phyloP scores from a whole-genome alignment of 768 basidiomycete genomes.

The Suillus variegatus region DNA sequence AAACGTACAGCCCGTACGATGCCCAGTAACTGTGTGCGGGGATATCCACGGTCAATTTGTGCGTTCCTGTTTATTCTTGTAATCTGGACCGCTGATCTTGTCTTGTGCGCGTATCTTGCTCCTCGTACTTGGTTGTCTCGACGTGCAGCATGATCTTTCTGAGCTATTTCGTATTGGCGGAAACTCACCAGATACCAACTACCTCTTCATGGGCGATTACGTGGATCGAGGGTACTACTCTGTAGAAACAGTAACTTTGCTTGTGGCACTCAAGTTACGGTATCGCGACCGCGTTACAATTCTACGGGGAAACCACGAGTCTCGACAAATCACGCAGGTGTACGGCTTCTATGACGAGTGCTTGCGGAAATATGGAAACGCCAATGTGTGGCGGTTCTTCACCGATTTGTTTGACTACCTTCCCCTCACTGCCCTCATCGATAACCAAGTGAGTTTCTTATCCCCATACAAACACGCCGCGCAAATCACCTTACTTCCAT shows the following conservation, averaged over 20 bases:
- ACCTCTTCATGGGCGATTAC: constrained; percentile 99
- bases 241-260: constrained; percentile 96
- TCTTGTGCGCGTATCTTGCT: constrained; percentile 13
- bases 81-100: constrained; percentile 28
- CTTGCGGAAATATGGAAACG: constrained; percentile 98
- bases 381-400: constrained; percentile 99
- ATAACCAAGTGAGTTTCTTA: constrained; percentile 85
- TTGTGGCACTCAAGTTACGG: constrained; percentile 95
- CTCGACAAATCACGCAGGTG: constrained; percentile 98
- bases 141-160: constrained; percentile 91
- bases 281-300: constrained; percentile 99
- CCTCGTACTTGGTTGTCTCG: constrained; percentile 1
- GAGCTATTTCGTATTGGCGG: constrained; percentile 99
- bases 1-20: constrained; percentile 97
- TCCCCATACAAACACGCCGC: neutral
- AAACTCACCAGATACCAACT: constrained; percentile 98
- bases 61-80: constrained; percentile 43
- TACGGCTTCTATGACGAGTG: constrained; percentile 99
- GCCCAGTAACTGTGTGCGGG: constrained; percentile 98
- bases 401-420: constrained; percentile 98
- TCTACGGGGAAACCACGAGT: constrained; percentile 97
- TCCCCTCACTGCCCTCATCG: constrained; percentile 95
- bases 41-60: constrained; percentile 99
- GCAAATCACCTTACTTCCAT: neutral
- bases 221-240: constrained; percentile 99